These are phyloP conservation scores for Infundibulicybe gibba DNA, from an alignment of 768 basidiomycete species.

Conservation along the genomic window DNA sequence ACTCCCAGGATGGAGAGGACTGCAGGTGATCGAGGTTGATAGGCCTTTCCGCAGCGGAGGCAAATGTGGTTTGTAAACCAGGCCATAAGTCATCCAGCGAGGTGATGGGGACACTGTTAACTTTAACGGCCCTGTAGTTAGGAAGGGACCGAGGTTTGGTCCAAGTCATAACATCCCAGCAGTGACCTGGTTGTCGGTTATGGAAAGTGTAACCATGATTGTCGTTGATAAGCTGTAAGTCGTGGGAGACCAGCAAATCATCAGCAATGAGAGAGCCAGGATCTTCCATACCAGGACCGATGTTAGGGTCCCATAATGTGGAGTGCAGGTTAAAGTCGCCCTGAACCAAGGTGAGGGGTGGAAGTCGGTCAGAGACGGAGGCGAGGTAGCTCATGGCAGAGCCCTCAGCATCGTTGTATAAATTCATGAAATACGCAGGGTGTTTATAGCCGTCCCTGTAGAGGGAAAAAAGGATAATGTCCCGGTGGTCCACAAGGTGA, in stretches of 20 bases:
- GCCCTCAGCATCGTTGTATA: too few relatives aligned
- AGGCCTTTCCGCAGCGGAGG: background rate
- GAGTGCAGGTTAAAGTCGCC: background rate
- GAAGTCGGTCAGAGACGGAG: background rate
- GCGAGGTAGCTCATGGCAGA: background rate
- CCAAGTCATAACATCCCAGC: too few relatives aligned
- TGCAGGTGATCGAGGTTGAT: background rate
- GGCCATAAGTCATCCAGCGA: background rate
- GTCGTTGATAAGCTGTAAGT: background rate
- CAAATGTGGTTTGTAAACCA: background rate
- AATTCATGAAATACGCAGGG: too few relatives aligned
- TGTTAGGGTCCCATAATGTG: background rate
- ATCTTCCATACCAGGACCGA: background rate
- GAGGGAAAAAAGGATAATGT: too few relatives aligned
- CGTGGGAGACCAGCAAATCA: too few relatives aligned
- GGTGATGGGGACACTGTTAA: background rate
- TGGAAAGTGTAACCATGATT: background rate
- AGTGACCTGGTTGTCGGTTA: background rate
- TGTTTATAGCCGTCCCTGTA: too few relatives aligned
- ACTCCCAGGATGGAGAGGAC: background rate
- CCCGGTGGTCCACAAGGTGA: too few relatives aligned
- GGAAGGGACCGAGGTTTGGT: background rate
- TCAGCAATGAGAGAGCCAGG: too few relatives aligned
- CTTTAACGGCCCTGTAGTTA: background rate
- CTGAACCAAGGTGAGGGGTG: background rate